A percentile compares a stretch with the other conserved stretches of the same genome.
Evolutionary conservation across 23 red algal genomes (phyloP).

Genomic region (Pyropia haitanensis): DNA sequence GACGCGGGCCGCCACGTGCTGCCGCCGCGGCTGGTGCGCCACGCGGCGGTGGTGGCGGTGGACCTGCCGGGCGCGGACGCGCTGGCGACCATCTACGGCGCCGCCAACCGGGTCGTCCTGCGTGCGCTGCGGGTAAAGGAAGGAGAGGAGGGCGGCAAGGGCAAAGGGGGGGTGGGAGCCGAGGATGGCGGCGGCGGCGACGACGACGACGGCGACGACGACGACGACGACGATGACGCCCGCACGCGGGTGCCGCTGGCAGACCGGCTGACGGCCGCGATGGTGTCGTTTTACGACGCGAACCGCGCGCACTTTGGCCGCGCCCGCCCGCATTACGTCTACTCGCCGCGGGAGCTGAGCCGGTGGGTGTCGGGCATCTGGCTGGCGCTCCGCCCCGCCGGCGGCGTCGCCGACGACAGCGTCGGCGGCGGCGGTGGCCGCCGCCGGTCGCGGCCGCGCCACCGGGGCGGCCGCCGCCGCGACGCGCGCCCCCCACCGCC

Average conservation of each 20-base stretch:
- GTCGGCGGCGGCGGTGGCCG: too few relatives aligned
- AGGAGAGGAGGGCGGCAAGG: too few relatives aligned
- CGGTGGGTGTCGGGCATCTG: slow-evolving; percentile 57
- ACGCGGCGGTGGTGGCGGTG: slow-evolving; percentile 33
- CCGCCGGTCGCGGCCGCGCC: too few relatives aligned
- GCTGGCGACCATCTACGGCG: slow-evolving; percentile 33
- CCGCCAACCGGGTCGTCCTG: slow-evolving; percentile 21
- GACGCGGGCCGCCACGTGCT: slow-evolving; percentile 30
- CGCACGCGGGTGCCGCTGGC: too few relatives aligned
- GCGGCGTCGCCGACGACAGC: too few relatives aligned
- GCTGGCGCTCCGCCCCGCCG: too few relatives aligned
- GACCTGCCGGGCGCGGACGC: slow-evolving; percentile 28
- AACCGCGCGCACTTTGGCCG: slow-evolving; percentile 36
- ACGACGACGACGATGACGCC: too few relatives aligned
- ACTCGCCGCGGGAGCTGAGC: slow-evolving; percentile 56
- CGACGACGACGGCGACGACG: too few relatives aligned
- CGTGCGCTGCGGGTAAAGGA: neutral
- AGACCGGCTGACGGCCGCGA: slow-evolving; percentile 21
- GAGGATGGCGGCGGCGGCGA: too few relatives aligned
- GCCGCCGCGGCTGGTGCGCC: slow-evolving; percentile 23
- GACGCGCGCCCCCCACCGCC: too few relatives aligned
- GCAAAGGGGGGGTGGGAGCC: too few relatives aligned
- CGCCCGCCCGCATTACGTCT: slow-evolving; percentile 52
- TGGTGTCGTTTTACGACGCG: slow-evolving; percentile 29
- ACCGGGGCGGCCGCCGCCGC: too few relatives aligned